These are phyloP conservation scores for Lactifluus pinguis DNA, from an alignment of 768 basidiomycete genomes.

Conservation along the genomic window DNA sequence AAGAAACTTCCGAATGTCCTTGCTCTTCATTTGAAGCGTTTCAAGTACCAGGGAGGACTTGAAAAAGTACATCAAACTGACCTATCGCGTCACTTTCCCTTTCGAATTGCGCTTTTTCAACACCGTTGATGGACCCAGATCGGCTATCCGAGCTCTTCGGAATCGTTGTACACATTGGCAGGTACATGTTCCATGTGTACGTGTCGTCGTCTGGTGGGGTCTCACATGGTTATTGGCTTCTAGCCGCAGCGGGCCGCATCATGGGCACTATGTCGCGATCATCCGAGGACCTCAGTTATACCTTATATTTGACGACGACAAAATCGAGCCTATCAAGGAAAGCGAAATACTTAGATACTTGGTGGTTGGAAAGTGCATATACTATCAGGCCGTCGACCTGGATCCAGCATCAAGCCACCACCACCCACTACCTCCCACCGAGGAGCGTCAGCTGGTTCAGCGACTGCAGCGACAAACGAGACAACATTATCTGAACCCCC, in stretches of 20 bases:
- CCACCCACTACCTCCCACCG: conserved; percentile 21
- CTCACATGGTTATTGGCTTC: conserved; percentile 1
- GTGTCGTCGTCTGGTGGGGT: background rate
- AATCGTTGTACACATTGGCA: conserved; percentile 98
- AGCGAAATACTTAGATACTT: conserved; percentile 83
- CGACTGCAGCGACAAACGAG: background rate
- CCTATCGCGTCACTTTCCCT: conserved; percentile 95
- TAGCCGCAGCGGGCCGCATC: conserved; percentile 78
- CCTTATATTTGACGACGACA: conserved; percentile 95
- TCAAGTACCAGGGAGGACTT: conserved; percentile 97
- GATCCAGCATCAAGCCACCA: conserved; percentile 52
- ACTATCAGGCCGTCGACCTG: conserved; percentile 91
- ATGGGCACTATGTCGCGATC: conserved; percentile 96
- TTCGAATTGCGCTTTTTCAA: conserved; percentile 93
- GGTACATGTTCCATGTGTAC: conserved; percentile 41
- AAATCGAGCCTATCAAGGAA: conserved; percentile 81
- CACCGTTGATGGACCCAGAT: conserved; percentile 90
- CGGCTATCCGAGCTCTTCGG: conserved; percentile 90
- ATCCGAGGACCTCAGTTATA: conserved; percentile 76
- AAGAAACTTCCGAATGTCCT: too few relatives aligned
- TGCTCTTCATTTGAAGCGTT: conserved; percentile 92
- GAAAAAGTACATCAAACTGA: conserved; percentile 85
- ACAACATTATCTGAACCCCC: background rate
- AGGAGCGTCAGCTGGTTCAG: background rate
- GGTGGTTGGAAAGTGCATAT: conserved; percentile 97